Conservation (phyloP, 208 protist species). For the Leishmania mexicana region DNA sequence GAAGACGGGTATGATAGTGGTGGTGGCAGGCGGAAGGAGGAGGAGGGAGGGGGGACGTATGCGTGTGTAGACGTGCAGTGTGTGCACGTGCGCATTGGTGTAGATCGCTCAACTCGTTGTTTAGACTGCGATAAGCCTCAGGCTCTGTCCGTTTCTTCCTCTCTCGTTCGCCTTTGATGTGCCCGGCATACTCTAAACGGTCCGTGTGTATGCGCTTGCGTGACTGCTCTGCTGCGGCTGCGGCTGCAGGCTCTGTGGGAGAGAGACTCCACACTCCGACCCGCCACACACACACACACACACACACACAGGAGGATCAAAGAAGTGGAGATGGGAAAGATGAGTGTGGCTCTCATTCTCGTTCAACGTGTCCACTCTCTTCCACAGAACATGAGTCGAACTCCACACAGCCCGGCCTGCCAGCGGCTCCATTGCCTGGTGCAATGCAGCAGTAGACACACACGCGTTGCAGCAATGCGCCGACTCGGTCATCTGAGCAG, state of each 20-base stretch:
- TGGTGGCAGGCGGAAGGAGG: neutral
- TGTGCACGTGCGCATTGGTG: neutral
- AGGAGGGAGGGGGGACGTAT: neutral
- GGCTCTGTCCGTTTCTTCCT: neutral
- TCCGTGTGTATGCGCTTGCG: slow-evolving; percentile 11
- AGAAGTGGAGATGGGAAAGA: neutral
- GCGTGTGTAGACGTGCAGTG: neutral
- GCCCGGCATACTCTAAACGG: neutral
- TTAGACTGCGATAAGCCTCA: neutral
- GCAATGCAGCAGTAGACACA: neutral
- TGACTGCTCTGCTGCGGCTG: neutral
- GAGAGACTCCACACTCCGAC: neutral
- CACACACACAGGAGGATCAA: neutral
- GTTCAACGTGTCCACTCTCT: neutral
- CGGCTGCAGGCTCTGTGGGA: too few relatives aligned
- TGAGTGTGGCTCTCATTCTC: neutral
- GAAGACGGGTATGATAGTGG: neutral
- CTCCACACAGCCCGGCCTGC: neutral
- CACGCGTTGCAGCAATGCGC: neutral
- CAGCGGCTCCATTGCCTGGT: neutral
- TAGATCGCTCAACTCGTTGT: neutral
- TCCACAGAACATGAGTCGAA: neutral
- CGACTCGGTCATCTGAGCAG: neutral
- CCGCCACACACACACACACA: neutral
- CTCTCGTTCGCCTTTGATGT: neutral